Conservation (phyloP, 257 asterid species). For the Buddleja alternifolia region DNA sequence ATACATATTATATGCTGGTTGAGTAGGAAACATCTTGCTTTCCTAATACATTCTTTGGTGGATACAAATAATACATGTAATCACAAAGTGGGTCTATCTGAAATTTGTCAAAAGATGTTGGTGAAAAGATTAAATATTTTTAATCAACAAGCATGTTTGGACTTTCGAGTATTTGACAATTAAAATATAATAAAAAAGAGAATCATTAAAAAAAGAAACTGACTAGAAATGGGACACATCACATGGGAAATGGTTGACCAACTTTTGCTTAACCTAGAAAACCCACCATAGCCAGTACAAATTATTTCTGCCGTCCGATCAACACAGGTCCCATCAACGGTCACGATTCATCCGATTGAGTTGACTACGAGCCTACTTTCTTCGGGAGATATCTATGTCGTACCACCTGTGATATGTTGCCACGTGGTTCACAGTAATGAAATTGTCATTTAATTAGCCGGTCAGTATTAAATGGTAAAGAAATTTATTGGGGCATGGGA, state of each 20-base stretch:
- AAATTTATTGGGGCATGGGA: not conserved
- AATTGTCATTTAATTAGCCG: not conserved
- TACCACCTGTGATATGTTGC: constrained; percentile 33
- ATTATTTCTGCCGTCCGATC: constrained; percentile 31
- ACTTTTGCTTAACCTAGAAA: constrained; percentile 29
- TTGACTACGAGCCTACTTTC: constrained; percentile 30
- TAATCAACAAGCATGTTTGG: not conserved
- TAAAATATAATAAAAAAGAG: not conserved
- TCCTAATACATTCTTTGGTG: not conserved
- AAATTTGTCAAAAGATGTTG: not conserved
- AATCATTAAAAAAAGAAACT: constrained; percentile 30
- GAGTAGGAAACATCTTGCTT: not conserved
- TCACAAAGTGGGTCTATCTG: not conserved
- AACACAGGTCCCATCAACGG: constrained; percentile 34
- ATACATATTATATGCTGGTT: not conserved
- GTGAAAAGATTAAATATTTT: not conserved
- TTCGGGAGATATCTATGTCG: constrained; percentile 23
- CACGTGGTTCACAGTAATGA: constrained; percentile 31
- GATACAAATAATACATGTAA: not conserved
- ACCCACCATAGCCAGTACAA: constrained; percentile 35
- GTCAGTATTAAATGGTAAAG: not conserved
- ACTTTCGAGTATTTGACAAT: constrained; percentile 35
- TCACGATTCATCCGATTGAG: constrained; percentile 23
- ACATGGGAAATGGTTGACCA: constrained; percentile 61
- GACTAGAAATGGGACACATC: constrained; percentile 38